Percentiles rank a stretch among this genome's conserved stretches.
Conservation (phyloP, 805 yeast genomes). For the Sungouiella thailandica region DNA sequence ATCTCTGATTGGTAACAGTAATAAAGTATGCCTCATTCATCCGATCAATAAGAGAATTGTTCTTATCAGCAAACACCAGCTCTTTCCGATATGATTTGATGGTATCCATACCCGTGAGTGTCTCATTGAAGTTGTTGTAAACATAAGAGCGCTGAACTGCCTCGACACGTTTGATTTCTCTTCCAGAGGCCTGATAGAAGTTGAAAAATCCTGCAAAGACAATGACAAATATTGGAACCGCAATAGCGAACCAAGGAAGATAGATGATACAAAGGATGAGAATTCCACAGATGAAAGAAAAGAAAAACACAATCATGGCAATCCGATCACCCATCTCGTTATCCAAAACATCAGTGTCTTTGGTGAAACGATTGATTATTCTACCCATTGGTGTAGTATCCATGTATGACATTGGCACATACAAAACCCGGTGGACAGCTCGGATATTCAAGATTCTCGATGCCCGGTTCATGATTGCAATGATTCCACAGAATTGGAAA, state of each 20-base stretch:
- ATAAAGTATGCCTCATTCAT: constrained; percentile 10
- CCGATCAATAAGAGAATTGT: constrained; percentile 1
- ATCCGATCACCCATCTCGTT: constrained; percentile 19
- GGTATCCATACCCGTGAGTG: constrained; percentile 7
- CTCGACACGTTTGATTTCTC: constrained; percentile 9
- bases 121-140: constrained; percentile 8
- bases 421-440: constrained; percentile 13
- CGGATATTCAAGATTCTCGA: constrained; percentile 11
- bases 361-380: constrained; percentile 21
- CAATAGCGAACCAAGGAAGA: constrained; percentile 11
- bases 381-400: constrained; percentile 25
- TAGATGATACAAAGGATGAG: constrained; percentile 7
- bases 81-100: constrained; percentile 3
- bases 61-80: constrained; percentile 1
- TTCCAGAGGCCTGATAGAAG: constrained; percentile 7
- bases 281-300: neutral
- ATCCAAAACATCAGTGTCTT: constrained; percentile 22
- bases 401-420: constrained; percentile 21
- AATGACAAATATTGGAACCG: constrained; percentile 4
- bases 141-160: constrained; percentile 8
- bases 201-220: constrained; percentile 1
- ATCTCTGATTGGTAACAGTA: constrained; percentile 6
- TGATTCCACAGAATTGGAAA: constrained; percentile 7
- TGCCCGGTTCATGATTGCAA: constrained; percentile 13
- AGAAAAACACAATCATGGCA: constrained; percentile 8